These are phyloP conservation scores for Paramecium caudatum DNA, from an alignment of 73 alveolate genomes.

Conservation along the genomic window DNA sequence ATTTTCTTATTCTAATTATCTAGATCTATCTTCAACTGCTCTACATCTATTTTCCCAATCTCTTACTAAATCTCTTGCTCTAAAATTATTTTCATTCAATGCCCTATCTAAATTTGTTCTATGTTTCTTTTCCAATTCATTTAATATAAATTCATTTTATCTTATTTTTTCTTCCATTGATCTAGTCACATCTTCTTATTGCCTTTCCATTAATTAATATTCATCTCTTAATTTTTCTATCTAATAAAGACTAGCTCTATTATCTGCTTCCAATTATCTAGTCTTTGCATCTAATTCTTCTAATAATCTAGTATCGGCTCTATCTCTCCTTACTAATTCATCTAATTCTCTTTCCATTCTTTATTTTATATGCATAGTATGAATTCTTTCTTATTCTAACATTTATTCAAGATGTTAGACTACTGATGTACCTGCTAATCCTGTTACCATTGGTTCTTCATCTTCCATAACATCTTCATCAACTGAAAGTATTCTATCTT, in stretches of 20 bases:
- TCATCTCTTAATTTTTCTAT: slow-evolving; percentile 76
- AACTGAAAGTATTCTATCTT: slow-evolving; percentile 50
- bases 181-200: slow-evolving; percentile 68
- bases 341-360: slow-evolving; percentile 78
- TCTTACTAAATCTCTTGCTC: slow-evolving; percentile 73
- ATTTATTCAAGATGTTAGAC: slow-evolving; percentile 78
- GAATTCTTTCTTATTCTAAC: slow-evolving; percentile 78
- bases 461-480: slow-evolving; percentile 60
- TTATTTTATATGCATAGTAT: slow-evolving; percentile 73
- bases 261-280: slow-evolving; percentile 62
- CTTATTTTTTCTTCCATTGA: slow-evolving; percentile 73
- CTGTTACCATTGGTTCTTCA: slow-evolving; percentile 47
- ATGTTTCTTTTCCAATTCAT: slow-evolving; percentile 76
- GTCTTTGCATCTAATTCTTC: slow-evolving; percentile 79
- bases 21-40: slow-evolving; percentile 67
- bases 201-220: slow-evolving; percentile 69
- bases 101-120: slow-evolving; percentile 72
- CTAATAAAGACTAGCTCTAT: slow-evolving; percentile 64
- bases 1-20: slow-evolving; percentile 72
- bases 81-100: slow-evolving; percentile 74
- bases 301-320: slow-evolving; percentile 74
- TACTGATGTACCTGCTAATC: slow-evolving; percentile 73
- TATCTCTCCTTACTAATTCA: slow-evolving; percentile 76
- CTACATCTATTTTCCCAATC: slow-evolving; percentile 80
- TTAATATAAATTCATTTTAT: slow-evolving; percentile 70